phyloP scores from a whole-genome alignment of 2,329 filamentous ascomycete genomes.

The Fusarium sp. region DNA sequence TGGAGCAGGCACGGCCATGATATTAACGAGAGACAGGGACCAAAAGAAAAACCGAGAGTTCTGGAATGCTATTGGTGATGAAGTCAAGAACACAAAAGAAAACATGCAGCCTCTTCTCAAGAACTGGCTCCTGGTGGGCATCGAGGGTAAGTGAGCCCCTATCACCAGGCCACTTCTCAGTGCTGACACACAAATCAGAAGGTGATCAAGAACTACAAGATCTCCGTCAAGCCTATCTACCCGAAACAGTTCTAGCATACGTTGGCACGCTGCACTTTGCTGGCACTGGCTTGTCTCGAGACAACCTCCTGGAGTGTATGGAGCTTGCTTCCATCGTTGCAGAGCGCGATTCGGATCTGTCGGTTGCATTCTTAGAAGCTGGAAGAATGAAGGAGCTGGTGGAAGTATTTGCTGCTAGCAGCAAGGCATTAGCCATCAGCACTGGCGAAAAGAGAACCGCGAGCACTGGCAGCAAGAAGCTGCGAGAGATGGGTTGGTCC shows the following conservation, averaged over 20 bases:
- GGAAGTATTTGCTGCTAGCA: constrained; percentile 79
- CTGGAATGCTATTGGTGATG: constrained; percentile 63
- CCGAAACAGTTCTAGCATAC: constrained; percentile 86
- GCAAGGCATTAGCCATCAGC: constrained; percentile 73
- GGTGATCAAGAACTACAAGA: constrained; percentile 70
- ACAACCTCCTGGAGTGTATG: constrained; percentile 85
- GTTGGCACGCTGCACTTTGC: constrained; percentile 83
- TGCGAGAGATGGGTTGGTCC: constrained; percentile 71
- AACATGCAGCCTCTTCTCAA: constrained; percentile 70
- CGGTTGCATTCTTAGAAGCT: constrained; percentile 70
- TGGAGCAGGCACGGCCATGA: background rate
- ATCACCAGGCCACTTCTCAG: background rate
- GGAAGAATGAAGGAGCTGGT: constrained; percentile 80
- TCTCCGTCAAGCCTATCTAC: constrained; percentile 82
- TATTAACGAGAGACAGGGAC: constrained; percentile 47
- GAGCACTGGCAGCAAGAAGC: constrained; percentile 65
- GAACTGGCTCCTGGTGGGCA: constrained; percentile 69
- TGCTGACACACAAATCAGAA: constrained; percentile 48
- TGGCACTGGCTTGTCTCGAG: constrained; percentile 77
- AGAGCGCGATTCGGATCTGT: constrained; percentile 73
- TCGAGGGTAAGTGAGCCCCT: constrained; percentile 60
- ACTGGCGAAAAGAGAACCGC: constrained; percentile 64
- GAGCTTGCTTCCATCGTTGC: constrained; percentile 83
- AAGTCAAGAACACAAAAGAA: constrained; percentile 64
- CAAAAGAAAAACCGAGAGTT: constrained; percentile 58